Conservation (phyloP, 2,329 filamentous ascomycete genomes). For the Ceratocystis lukuohia region DNA sequence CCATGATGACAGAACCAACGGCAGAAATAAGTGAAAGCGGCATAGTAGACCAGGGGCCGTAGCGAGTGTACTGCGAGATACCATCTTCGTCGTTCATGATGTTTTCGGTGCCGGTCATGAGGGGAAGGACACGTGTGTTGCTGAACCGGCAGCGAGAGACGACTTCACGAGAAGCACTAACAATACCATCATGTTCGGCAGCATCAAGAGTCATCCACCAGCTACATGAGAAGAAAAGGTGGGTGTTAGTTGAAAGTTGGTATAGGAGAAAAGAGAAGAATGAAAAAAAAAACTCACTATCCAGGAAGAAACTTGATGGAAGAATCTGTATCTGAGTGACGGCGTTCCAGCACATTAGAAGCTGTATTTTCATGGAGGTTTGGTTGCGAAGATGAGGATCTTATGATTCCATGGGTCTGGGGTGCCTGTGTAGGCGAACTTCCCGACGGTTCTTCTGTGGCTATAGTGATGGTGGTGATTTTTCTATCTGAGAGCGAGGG, state of each 20-base stretch:
- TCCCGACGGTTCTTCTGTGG: neutral
- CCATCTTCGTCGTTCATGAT: conserved; percentile 25
- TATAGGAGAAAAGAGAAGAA: neutral
- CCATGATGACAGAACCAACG: conserved; percentile 36
- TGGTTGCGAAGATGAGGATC: conserved; percentile 2
- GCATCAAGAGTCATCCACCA: conserved; percentile 47
- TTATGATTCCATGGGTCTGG: neutral
- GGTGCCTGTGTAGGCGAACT: neutral
- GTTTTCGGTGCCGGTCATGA: conserved; percentile 40
- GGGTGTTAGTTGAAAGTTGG: conserved; percentile 8
- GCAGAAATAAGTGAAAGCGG: conserved; percentile 36
- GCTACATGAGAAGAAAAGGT: conserved; percentile 25
- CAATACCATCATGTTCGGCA: conserved; percentile 42
- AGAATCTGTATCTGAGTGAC: conserved; percentile 30
- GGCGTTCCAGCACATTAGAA: conserved; percentile 14
- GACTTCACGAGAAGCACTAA: conserved; percentile 32
- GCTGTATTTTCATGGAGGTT: neutral
- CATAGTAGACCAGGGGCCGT: conserved; percentile 34
- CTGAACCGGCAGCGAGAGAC: conserved; percentile 36
- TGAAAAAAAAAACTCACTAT: conserved; percentile 28
- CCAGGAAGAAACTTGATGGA: conserved; percentile 35
- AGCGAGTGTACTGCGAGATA: conserved; percentile 31
- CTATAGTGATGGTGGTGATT: neutral
- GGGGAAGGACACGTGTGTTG: conserved; percentile 33
- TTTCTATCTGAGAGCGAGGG: neutral